Conservation (phyloP, 352 stramenopile species). For the Elongisporangium anandrum region DNA sequence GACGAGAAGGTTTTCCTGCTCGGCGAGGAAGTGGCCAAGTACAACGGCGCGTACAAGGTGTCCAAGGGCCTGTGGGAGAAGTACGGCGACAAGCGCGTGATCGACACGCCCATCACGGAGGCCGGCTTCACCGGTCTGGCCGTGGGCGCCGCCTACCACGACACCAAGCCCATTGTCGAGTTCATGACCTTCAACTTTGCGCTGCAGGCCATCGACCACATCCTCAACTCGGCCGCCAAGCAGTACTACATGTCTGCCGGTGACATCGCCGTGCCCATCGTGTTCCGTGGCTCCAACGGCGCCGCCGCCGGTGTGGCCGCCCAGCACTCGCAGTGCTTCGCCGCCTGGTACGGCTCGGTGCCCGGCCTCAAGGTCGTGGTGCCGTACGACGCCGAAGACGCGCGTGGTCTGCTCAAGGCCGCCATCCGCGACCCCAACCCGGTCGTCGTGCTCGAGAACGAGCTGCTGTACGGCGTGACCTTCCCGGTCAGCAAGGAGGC, state of each 20-base stretch:
- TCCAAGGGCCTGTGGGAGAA: slow-evolving; percentile 98
- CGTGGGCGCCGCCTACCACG: slow-evolving; percentile 95
- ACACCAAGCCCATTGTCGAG: slow-evolving; percentile 97
- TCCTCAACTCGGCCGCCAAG: slow-evolving; percentile 99
- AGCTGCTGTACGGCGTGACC: slow-evolving; percentile 97
- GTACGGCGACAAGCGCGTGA: slow-evolving; percentile 98
- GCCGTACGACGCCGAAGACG: slow-evolving; percentile 97
- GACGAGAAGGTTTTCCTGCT: slow-evolving; percentile 95
- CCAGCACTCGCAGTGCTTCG: slow-evolving; percentile 99
- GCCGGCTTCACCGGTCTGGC: slow-evolving; percentile 94
- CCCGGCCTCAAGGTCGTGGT: slow-evolving; percentile 98
- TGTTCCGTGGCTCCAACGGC: slow-evolving; percentile 99
- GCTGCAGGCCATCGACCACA: slow-evolving; percentile 99
- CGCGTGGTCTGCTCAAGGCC: slow-evolving; percentile 98
- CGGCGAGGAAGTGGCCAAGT: slow-evolving; percentile 99
- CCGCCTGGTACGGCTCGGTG: slow-evolving; percentile 96
- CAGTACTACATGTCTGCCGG: slow-evolving; percentile 99
- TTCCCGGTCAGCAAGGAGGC: slow-evolving; percentile 98
- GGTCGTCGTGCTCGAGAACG: slow-evolving; percentile 98
- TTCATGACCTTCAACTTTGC: slow-evolving; percentile 99
- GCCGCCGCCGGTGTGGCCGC: slow-evolving; percentile 95
- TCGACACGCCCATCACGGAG: slow-evolving; percentile 99
- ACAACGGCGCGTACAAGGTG: slow-evolving; percentile 99
- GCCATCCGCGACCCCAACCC: slow-evolving; percentile 99
- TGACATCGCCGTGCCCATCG: slow-evolving; percentile 97